A percentile compares a stretch with the other conserved stretches of the same genome.
Evolutionary conservation across 2,329 filamentous ascomycete species (phyloP).

Genomic region (Stagonosporopsis vannaccii): DNA sequence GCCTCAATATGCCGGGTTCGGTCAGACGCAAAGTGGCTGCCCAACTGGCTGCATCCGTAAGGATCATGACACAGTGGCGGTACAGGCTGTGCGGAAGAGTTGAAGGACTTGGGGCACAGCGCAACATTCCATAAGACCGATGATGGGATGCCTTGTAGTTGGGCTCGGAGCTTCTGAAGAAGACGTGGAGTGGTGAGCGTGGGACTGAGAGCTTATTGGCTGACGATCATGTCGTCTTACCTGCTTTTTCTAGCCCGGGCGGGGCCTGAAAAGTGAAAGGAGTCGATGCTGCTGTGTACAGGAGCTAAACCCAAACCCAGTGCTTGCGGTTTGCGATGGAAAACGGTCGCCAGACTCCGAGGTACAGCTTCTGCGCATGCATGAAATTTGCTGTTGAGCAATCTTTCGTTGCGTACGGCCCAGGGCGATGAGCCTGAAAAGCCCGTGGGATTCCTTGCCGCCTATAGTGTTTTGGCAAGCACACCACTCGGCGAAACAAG

Average conservation of each 20-base stretch:
- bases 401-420: conserved; percentile 4
- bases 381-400: conserved; percentile 15
- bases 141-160: conserved; percentile 36
- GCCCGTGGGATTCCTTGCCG: conserved; percentile 5
- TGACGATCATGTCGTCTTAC: conserved; percentile 29
- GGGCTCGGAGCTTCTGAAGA: conserved; percentile 21
- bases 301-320: conserved; percentile 37
- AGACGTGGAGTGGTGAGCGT: conserved; percentile 15
- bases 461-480: not conserved
- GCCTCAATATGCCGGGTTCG: conserved; percentile 27
- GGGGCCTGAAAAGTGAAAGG: conserved; percentile 17
- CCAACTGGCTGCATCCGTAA: conserved; percentile 35
- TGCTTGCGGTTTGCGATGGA: conserved; percentile 22
- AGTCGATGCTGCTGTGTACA: conserved; percentile 25
- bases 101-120: conserved; percentile 30
- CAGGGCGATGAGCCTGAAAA: not conserved
- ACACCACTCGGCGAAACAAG: not conserved
- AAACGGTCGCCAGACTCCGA: conserved; percentile 9
- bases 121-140: conserved; percentile 35
- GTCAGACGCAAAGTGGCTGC: conserved; percentile 24
- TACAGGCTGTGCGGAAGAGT: conserved; percentile 17
- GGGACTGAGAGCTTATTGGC: conserved; percentile 8
- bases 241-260: conserved; percentile 31
- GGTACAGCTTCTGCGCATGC: conserved; percentile 14
- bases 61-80: conserved; percentile 39